Evolutionary conservation across 1,284 basidiomycete genomes (phyloP), one percentile per base, ranked within the genome.

Genomic region (Ganoderma boninense): DNA sequence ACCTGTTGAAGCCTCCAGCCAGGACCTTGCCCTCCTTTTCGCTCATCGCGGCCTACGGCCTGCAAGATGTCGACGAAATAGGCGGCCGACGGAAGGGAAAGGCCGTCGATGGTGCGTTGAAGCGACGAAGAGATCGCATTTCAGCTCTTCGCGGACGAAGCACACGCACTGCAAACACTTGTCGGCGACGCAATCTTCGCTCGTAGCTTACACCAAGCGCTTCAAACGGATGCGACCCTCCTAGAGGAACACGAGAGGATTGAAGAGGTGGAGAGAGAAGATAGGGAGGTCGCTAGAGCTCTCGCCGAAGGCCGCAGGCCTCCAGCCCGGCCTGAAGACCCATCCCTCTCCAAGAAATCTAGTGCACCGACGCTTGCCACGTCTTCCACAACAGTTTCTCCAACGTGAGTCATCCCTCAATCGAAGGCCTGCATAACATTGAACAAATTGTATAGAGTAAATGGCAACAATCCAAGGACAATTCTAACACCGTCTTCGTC

Each of bases 51-150:
- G 38, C 81, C 64, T 79, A 84, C 59, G 66, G 71, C 18, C 77
- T 86, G 61, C 74, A 81, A 40, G 84, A 85, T 70, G 78, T 88
- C n/a, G 81, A 82, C 32, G 78, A 81, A 14, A 64, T 84, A 32
- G 75, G 79, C n/a, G 69, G 71, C 23, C 64, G 74, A 0, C 76
- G 78, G 1, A 87, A 87, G 71, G 84, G 84, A n/a, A 86, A 87
- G 73, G 74, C 72, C 1, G 79, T 78, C 32, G 78, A 76, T 44
- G 73, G 73, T 0, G 73, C 79, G 1, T 74, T 77, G n/a, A 2
- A 78, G 82, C 0, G 88, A 90, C 73, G 84, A 86, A 65, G 85
- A 87, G 64, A 72, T 84, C n/a, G 89, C 89, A 0, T 77, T 87
- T 16, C 78, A 82, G 56, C 66, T 86, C 0, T 87, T 87, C 69